Evolutionary conservation across 495 filamentous ascomycete species (phyloP).

Genomic region (Hypoxylon intermedium): DNA sequence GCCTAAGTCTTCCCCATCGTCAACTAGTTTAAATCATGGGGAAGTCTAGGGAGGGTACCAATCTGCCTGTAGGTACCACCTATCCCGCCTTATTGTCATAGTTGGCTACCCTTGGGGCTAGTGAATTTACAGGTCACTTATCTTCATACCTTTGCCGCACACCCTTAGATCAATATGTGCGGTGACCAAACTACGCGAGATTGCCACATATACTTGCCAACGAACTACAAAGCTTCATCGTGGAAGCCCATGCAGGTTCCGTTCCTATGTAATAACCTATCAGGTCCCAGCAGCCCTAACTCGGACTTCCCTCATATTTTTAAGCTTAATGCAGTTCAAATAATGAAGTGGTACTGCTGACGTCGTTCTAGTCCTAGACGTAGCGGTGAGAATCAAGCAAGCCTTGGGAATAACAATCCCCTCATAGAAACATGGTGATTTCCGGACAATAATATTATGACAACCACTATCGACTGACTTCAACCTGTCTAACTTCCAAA

Average conservation of each 20-base stretch:
- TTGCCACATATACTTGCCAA: not conserved
- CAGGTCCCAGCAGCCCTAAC: not conserved
- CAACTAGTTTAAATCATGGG: not conserved
- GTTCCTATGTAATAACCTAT: not conserved
- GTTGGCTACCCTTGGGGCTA: too few relatives aligned
- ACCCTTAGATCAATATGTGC: too few relatives aligned
- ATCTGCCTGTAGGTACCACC: too few relatives aligned
- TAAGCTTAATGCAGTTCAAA: not conserved
- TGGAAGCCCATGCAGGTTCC: not conserved
- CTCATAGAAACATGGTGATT: not conserved
- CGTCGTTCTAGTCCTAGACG: not conserved
- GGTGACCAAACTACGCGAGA: too few relatives aligned
- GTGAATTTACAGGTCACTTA: too few relatives aligned
- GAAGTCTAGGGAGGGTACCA: too few relatives aligned
- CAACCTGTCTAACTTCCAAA: not conserved
- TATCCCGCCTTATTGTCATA: too few relatives aligned
- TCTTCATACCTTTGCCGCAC: too few relatives aligned
- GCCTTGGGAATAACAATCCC: not conserved
- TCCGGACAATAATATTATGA: not conserved
- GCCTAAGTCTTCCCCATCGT: not conserved
- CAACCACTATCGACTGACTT: not conserved
- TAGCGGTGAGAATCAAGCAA: not conserved
- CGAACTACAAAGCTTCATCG: not conserved
- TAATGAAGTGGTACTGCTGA: not conserved
- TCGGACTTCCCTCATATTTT: not conserved